Percentiles rank a stretch among this genome's conserved stretches.
Conservation (phyloP, 2,329 filamentous ascomycete genomes). For the Trichoderma koningii region DNA sequence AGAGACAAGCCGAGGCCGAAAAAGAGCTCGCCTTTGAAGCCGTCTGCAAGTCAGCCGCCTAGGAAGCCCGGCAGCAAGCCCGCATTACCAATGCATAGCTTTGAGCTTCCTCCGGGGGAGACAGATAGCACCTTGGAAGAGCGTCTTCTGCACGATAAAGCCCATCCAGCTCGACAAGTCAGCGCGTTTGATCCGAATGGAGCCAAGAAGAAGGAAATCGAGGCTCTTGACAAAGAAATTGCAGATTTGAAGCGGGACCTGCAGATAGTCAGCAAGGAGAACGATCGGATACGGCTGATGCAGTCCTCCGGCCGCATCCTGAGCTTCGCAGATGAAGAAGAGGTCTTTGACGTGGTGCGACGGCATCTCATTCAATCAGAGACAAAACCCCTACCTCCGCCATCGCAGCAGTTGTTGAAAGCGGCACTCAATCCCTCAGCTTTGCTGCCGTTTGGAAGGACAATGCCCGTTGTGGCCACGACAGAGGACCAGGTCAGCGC, state of each 20-base stretch:
- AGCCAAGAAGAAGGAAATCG: constrained; percentile 55
- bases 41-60: constrained; percentile 39
- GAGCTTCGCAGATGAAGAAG: constrained; percentile 41
- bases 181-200: constrained; percentile 46
- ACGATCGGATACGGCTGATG: constrained; percentile 52
- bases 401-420: constrained; percentile 49
- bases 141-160: constrained; percentile 27
- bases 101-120: not conserved
- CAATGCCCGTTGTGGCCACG: constrained; percentile 34
- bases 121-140: not conserved
- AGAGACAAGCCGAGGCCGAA: constrained; percentile 40
- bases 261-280: constrained; percentile 58
- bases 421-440: constrained; percentile 53
- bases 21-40: constrained; percentile 55
- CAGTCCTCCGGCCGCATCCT: constrained; percentile 45
- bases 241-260: constrained; percentile 60
- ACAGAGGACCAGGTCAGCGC: constrained; percentile 38
- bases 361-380: constrained; percentile 45
- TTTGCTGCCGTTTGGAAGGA: constrained; percentile 54
- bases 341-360: constrained; percentile 46
- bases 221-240: constrained; percentile 58
- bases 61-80: constrained; percentile 15
- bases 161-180: constrained; percentile 47
- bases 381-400: constrained; percentile 33
- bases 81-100: constrained; percentile 16